Percentiles rank a stretch among this genome's conserved stretches.
These are phyloP conservation scores for Xylariaceae sp. DNA, from an alignment of 2,329 filamentous ascomycete species.

Conservation along the genomic window DNA sequence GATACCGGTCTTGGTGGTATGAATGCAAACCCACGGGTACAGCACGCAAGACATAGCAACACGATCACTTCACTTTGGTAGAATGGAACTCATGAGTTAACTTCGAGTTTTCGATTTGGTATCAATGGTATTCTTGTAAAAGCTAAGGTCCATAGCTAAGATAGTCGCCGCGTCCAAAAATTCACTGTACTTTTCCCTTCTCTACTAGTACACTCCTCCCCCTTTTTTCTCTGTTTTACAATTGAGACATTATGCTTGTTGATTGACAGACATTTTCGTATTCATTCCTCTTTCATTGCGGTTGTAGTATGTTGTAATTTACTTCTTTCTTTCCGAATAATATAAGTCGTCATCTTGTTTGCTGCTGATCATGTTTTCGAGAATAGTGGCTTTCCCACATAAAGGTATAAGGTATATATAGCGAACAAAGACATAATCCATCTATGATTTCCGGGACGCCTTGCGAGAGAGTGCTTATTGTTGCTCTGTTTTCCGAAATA, in stretches of 20 bases:
- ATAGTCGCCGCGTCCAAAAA: no score
- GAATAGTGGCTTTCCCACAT: background rate
- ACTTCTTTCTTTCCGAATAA: background rate
- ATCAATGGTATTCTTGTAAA: no score
- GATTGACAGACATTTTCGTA: constrained; percentile 19
- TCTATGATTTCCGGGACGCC: constrained; percentile 10
- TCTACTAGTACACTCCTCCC: no score
- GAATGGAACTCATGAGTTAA: no score
- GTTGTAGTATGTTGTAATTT: background rate
- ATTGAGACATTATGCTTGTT: constrained; percentile 29
- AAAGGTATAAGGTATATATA: background rate
- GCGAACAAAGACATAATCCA: background rate
- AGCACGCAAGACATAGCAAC: no score
- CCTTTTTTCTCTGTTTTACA: constrained; percentile 14
- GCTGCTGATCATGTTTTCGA: background rate
- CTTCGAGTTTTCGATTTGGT: no score
- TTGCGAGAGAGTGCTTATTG: constrained; percentile 4
- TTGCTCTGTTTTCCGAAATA: constrained; percentile 1
- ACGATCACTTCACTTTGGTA: no score
- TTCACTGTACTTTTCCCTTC: no score
- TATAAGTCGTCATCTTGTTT: background rate
- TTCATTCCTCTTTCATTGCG: constrained; percentile 15
- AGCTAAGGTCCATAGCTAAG: no score
- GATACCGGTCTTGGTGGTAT: no score
- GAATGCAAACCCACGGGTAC: no score